Conservation (phyloP, 805 yeast genomes). For the Starmerella vitae region DNA sequence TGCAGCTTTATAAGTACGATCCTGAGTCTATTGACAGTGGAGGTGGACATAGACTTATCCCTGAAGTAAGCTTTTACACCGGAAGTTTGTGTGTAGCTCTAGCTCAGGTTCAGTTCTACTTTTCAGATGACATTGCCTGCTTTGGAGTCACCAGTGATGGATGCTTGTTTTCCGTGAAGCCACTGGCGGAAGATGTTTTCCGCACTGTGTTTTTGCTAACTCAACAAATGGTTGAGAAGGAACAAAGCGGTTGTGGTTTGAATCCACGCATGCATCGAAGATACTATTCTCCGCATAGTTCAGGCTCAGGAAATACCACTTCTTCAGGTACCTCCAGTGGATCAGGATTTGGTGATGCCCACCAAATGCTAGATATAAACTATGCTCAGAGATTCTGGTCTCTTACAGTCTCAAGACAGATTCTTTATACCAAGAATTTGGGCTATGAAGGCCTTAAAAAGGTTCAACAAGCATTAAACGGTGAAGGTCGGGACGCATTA, state of each 20-base stretch:
- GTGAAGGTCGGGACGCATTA: slow-evolving; percentile 10
- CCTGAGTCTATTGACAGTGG: slow-evolving; percentile 80
- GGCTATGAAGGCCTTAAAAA: slow-evolving; percentile 24
- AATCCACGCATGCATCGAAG: slow-evolving; percentile 42
- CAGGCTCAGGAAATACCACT: slow-evolving; percentile 5
- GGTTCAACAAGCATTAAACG: slow-evolving; percentile 18
- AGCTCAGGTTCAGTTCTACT: slow-evolving; percentile 22
- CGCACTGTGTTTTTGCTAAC: slow-evolving; percentile 73
- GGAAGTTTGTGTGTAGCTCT: slow-evolving; percentile 35
- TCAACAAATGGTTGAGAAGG: slow-evolving; percentile 73
- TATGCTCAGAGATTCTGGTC: slow-evolving; percentile 22
- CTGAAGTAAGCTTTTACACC: slow-evolving; percentile 54
- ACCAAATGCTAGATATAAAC: slow-evolving; percentile 23
- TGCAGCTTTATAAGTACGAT: slow-evolving; percentile 72
- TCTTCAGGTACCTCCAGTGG: not conserved
- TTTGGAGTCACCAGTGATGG: slow-evolving; percentile 74
- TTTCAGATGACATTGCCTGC: slow-evolving; percentile 31
- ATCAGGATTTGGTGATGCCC: not conserved
- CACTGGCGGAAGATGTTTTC: slow-evolving; percentile 61
- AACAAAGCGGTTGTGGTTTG: slow-evolving; percentile 58
- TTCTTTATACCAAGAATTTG: slow-evolving; percentile 21
- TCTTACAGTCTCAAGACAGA: slow-evolving; percentile 20
- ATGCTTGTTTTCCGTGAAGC: slow-evolving; percentile 55
- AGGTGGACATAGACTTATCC: slow-evolving; percentile 63
- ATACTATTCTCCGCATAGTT: slow-evolving; percentile 2